Base-by-base conservation (phyloP, 2,329 filamentous ascomycete species). In the Paracorniculantispora psalliotae region DNA sequence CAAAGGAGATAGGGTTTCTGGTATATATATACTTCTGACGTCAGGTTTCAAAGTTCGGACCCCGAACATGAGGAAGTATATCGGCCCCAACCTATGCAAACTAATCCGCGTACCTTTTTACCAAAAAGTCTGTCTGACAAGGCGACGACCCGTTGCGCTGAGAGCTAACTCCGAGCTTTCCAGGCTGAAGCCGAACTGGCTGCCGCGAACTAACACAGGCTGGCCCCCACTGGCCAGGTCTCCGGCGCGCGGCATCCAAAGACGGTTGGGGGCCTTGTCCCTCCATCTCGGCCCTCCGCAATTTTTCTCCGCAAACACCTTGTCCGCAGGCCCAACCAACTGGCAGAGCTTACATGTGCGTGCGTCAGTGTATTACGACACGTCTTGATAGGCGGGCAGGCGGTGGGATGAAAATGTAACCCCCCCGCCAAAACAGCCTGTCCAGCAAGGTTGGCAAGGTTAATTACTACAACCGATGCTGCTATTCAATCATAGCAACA, bases 271-370 rank as follows among this genome's bases (percentile, higher is more conserved):
- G n/a, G n/a, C n/a, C n/a, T n/a, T n/a, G n/a, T n/a, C n/a, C n/a
- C n/a, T n/a, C 28, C 51, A 30, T 46, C 52, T 55, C 52, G 52
- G 52, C 21, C 52, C 52, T 55, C 52, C 52, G 52, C 30, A n/a
- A 28, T 46, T 47, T 55, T 55, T 26, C 52, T 55, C 52, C 52
- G 52, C 39, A 33, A n/a, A 9, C 26, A 15, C 9, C 7, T n/a
- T 17, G 4, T 26, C 8, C 25, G 2, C 8, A 49, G 47, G 47
- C 47, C 51, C 51, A 54, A 54, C 51, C 51, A 54, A 21, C 21
- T 26, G n/a, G 17, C 26, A 7, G 35, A 54, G 37, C 28, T 46
- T 55, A 47, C 52, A n/a, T n/a, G 33, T 25, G 10, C 30, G 17
- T 35, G 52, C 52, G 52, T 55, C 52, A 55, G 12, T 30, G 50